A percentile compares a stretch with the other conserved stretches of the same genome.
Conservation (phyloP, 371 early-diverging fungal species). For the Spraguea lophii region DNA sequence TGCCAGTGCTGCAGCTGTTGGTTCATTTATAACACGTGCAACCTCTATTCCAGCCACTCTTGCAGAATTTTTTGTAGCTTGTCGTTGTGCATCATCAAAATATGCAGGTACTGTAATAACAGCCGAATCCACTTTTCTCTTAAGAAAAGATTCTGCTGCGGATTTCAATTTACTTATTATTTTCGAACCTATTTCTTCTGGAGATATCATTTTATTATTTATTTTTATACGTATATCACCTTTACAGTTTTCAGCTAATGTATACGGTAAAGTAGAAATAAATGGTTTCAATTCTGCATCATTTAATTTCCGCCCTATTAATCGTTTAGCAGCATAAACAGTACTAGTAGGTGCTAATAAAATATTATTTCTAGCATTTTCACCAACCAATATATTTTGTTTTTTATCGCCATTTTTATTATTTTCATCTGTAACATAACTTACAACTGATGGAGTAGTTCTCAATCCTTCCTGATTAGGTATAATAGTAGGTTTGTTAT, state of each 20-base stretch:
- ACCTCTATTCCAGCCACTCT: conserved; percentile 80
- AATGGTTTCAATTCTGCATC: conserved; percentile 68
- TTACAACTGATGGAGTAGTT: conserved; percentile 87
- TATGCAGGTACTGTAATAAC: conserved; percentile 84
- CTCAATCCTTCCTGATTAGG: conserved; percentile 79
- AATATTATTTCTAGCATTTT: conserved; percentile 77
- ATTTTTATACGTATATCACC: conserved; percentile 92
- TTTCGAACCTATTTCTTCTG: conserved; percentile 74
- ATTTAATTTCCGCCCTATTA: conserved; percentile 72
- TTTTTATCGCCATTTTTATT: conserved; percentile 59
- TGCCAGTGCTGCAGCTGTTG: conserved; percentile 90
- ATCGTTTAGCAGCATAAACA: conserved; percentile 72
- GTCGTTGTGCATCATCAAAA: conserved; percentile 83
- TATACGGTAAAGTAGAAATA: conserved; percentile 63
- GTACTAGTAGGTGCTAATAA: conserved; percentile 77
- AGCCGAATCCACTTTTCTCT: conserved; percentile 62
- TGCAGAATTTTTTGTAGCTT: conserved; percentile 93
- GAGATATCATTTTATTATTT: conserved; percentile 68
- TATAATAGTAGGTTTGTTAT: conserved; percentile 76
- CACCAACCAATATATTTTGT: conserved; percentile 64
- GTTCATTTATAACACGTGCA: conserved; percentile 90
- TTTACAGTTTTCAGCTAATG: conserved; percentile 65
- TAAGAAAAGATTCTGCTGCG: conserved; percentile 65
- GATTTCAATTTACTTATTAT: conserved; percentile 82
- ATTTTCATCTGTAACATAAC: conserved; percentile 45